Conservation (phyloP, 495 filamentous ascomycete genomes). For the Astrothelium subdiscretum region DNA sequence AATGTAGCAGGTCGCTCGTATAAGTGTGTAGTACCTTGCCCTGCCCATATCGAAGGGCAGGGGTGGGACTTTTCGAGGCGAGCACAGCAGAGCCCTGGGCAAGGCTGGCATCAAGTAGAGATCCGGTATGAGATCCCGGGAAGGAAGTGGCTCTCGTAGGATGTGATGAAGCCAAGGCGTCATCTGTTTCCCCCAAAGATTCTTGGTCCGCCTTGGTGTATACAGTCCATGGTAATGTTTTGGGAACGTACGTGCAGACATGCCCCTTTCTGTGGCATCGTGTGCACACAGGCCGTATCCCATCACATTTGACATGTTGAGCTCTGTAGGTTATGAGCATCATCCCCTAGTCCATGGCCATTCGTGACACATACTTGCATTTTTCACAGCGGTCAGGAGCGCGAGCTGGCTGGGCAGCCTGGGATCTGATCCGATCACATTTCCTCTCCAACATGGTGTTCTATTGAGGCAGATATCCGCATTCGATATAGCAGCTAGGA, state of each 20-base stretch:
- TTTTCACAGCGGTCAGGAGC: neutral
- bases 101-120: neutral
- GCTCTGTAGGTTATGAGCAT: neutral
- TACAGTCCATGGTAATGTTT: neutral
- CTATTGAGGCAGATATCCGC: no score
- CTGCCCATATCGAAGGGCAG: neutral
- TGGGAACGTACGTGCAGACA: neutral
- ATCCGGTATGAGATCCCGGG: neutral
- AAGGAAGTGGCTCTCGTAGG: neutral
- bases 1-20: neutral
- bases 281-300: neutral
- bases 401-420: neutral
- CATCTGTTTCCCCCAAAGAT: neutral
- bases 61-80: neutral
- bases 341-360: neutral
- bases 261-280: neutral
- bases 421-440: neutral
- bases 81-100: neutral
- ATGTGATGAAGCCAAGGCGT: neutral
- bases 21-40: neutral
- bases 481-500: neutral
- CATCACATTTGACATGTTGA: neutral
- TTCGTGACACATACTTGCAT: neutral
- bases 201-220: neutral
- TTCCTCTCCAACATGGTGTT: neutral